Evolutionary conservation across 371 early-diverging fungal species (phyloP), one percentile per base, ranked within the genome.

Genomic region (Syncephalastrum racemosum): DNA sequence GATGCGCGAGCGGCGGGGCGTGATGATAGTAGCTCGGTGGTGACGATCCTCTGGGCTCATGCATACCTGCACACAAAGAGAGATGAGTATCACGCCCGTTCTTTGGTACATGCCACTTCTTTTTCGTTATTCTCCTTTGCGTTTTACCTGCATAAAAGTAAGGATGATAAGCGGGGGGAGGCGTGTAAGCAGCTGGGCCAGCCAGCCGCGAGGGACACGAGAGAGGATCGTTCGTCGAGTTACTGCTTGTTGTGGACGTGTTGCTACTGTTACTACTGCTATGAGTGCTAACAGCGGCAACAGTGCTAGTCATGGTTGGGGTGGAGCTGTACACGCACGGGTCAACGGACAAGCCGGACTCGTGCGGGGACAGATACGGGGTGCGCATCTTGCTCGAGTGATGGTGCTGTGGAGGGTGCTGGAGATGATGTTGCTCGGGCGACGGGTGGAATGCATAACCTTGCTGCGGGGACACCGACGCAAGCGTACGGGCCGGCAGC

Each of bases 261-360:
- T 31, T 31, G 36, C 36, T 31, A 31, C 36, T 31, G 36, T 31
- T 31, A 12, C 36, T 31, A 31, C 36, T 10, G 36, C 36, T 31
- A 12, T 31, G 36, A 31, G 36, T 31, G 36, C 36, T 31, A 31
- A 31, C 36, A n/a, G n/a, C n/a, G 27, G 55, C 46, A 47, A 48
- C 23, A 50, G 50, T 50, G 39, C 42, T 45, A 8, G 45, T 16
- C 42, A 54, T 24, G 22, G 44, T 42, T 54, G 54, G 23, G 42
- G 43, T 42, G 14, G 44, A 39, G 24, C 48, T 25, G 19, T 48
- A 59, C 24, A 52, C 53, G 40, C 58, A 62, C 27, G 57, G 53
- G 46, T 62, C 63, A 43, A 62, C 63, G 53, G 63, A 48, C 63
- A 62, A 57, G 63, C 63, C 63, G 63, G 63, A 62, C 48, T 57